Conservation (phyloP, 192 early-diverging fungal species). For the Mortierella claussenii region DNA sequence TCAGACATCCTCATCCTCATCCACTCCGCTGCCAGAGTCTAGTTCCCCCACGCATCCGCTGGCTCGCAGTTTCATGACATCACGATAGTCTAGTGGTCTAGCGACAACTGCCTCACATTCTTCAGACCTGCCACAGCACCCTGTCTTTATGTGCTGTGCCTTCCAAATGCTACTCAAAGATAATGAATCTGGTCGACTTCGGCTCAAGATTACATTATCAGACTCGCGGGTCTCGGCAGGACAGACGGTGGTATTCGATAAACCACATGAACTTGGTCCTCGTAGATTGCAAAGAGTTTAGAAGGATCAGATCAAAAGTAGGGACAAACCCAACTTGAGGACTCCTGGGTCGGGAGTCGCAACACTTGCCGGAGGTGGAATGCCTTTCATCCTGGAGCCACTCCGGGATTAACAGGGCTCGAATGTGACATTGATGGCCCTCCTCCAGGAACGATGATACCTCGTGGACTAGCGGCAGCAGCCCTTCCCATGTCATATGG, state of each 20-base stretch:
- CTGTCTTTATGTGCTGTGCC: too few relatives aligned
- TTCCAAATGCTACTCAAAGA: constrained; percentile 84
- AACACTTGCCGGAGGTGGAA: constrained; percentile 60
- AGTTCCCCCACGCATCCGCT: too few relatives aligned
- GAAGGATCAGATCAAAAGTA: constrained; percentile 85
- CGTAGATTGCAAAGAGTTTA: constrained; percentile 96
- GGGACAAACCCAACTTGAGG: constrained; percentile 56
- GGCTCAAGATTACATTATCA: constrained; percentile 88
- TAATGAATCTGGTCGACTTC: constrained; percentile 94
- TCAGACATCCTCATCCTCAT: too few relatives aligned
- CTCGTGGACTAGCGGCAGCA: constrained; percentile 70
- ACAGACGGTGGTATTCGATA: constrained; percentile 99
- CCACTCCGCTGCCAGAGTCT: too few relatives aligned
- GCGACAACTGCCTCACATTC: background rate
- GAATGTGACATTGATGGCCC: constrained; percentile 96
- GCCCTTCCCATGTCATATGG: constrained; percentile 84
- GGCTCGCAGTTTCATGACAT: too few relatives aligned
- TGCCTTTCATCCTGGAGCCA: constrained; percentile 64
- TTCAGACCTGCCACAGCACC: background rate
- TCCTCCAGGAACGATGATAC: constrained; percentile 88
- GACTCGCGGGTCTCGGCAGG: constrained; percentile 94
- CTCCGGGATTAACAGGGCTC: constrained; percentile 82
- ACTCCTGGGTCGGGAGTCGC: constrained; percentile 33
- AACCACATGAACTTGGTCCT: constrained; percentile 99
- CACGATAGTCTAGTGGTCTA: too few relatives aligned